Evolutionary conservation across 148 eudicot genomes (phyloP).

Genomic region (Nepenthes mirabilis): DNA sequence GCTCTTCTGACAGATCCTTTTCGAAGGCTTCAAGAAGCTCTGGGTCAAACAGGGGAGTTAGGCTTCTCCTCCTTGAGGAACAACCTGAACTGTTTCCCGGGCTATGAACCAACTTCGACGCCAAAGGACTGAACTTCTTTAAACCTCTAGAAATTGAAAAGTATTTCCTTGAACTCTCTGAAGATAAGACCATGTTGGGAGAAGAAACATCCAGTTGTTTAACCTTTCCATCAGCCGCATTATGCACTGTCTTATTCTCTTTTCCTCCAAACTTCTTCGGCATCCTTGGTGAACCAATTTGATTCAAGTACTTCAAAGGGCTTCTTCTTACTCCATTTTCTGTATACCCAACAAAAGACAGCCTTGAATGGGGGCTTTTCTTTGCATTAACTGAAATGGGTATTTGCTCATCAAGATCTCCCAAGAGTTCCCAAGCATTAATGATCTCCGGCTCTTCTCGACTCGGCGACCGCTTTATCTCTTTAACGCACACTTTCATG

Average conservation of each 20-base stretch:
- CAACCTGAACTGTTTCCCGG: slow-evolving; percentile 6
- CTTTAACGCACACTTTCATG: slow-evolving; percentile 2
- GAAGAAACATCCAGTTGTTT: background rate
- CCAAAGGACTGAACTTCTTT: slow-evolving; percentile 22
- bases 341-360: slow-evolving; percentile 21
- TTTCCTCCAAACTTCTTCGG: slow-evolving; percentile 32
- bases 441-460: slow-evolving; percentile 50
- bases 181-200: slow-evolving; percentile 6
- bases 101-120: slow-evolving; percentile 13
- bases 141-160: slow-evolving; percentile 20
- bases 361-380: slow-evolving; percentile 34
- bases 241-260: slow-evolving; percentile 27
- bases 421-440: slow-evolving; percentile 82
- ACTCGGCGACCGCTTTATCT: slow-evolving; percentile 21
- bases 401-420: slow-evolving; percentile 53
- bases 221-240: slow-evolving; percentile 1
- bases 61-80: slow-evolving; percentile 30
- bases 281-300: slow-evolving; percentile 37
- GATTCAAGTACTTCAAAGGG: slow-evolving; percentile 46
- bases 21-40: slow-evolving; percentile 28
- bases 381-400: slow-evolving; percentile 14
- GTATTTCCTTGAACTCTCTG: slow-evolving; percentile 18
- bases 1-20: slow-evolving; percentile 36
- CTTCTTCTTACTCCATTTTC: slow-evolving; percentile 19
- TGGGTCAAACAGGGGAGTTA: slow-evolving; percentile 64